phyloP scores from a whole-genome alignment of 2,329 filamentous ascomycete genomes.

The Pseudogymnoascus sp. region DNA sequence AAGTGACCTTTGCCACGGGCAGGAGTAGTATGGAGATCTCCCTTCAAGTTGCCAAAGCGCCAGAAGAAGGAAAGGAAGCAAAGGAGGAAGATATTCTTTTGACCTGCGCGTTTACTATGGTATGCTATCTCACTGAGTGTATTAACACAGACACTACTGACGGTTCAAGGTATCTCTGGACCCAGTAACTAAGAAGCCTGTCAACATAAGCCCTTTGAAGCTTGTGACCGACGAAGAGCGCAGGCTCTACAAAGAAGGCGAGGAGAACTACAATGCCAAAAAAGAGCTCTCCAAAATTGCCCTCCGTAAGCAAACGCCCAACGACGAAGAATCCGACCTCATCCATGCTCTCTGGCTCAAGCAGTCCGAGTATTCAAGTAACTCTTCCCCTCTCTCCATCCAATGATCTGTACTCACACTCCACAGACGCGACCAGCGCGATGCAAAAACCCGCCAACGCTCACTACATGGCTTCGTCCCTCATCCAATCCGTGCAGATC shows the following conservation, averaged over 20 bases:
- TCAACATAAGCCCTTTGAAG: constrained; percentile 50
- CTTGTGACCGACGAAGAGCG: constrained; percentile 56
- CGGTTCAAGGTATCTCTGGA: constrained; percentile 45
- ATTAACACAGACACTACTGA: neutral
- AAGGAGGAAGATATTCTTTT: constrained; percentile 55
- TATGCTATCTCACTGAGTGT: constrained; percentile 23
- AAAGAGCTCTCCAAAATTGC: constrained; percentile 52
- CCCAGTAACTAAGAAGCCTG: constrained; percentile 56
- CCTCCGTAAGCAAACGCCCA: constrained; percentile 56
- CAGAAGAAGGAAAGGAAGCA: constrained; percentile 40
- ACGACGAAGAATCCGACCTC: constrained; percentile 59
- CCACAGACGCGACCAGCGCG: constrained; percentile 43
- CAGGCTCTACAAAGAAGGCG: constrained; percentile 50
- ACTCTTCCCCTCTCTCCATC: neutral
- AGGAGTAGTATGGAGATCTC: constrained; percentile 63
- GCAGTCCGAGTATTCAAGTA: constrained; percentile 52
- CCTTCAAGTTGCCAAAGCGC: constrained; percentile 57
- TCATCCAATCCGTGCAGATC: constrained; percentile 57
- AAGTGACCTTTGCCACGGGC: constrained; percentile 52
- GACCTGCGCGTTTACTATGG: constrained; percentile 69
- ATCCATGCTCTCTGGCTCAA: constrained; percentile 65
- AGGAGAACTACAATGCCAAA: constrained; percentile 57
- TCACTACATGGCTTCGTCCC: constrained; percentile 53
- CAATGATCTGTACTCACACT: neutral
- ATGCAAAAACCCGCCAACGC: constrained; percentile 48